Base-by-base conservation (phyloP, 495 filamentous ascomycete genomes). In the Astrothelium subdiscretum region DNA sequence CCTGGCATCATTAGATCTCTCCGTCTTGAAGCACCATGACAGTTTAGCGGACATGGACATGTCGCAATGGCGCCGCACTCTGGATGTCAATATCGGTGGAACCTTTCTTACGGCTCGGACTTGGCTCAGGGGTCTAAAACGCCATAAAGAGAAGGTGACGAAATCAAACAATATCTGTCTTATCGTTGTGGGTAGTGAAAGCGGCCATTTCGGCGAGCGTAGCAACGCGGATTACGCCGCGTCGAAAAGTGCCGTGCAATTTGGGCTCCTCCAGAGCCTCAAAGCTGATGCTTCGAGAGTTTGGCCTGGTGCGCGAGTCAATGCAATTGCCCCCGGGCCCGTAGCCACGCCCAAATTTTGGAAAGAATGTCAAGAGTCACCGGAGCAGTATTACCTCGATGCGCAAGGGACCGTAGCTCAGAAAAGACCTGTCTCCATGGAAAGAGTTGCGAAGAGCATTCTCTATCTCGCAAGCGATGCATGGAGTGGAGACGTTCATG, bases 121-220 rank as follows among this genome's bases (percentile, higher is more conserved):
- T 35, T 74, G 72, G 72, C 58, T 74, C 1, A 59, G 67, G 38
- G 67, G 67, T 11, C 44, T 74, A 2, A 58, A 63, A 15, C 42
- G 43, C 2, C 43, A 64, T 32, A 35, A 60, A 0, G 32, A 27
- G 15, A 26, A 40, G 31, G 27, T 27, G 15, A 6, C 1, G 15
- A 59, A 66, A 2, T 40, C 72, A 61, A 65, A 60, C 27, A 78
- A 78, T 63, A 70, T 76, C 20, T 62, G 68, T 18, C 61, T 76
- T 59, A 69, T 78, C 32, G 75, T 78, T 57, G 69, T 78, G 20
- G 76, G 76, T 18, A 74, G 72, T 54, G 77, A 78, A 61, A 72
- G 72, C 42, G 75, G 76, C 0, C 65, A 67, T 26, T 78, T 78
- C 69, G 76, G 77, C n/a, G 74, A 75, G 42, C 62, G 75, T 43